Base-by-base conservation (phyloP, 495 filamentous ascomycete genomes). In the Halenospora varia region DNA sequence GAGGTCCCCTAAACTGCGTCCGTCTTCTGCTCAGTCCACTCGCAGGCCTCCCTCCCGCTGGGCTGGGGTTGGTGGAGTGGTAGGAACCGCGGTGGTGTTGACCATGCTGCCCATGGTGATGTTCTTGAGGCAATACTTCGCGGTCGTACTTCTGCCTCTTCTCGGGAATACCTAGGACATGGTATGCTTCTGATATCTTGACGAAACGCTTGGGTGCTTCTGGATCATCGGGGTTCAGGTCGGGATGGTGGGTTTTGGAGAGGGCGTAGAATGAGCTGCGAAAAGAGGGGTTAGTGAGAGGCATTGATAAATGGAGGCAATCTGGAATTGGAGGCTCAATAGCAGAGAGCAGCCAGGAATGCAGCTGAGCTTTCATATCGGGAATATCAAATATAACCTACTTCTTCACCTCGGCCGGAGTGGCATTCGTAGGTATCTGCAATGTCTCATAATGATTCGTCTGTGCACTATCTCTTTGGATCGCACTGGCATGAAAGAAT, bases 221-320 rank as follows among this genome's bases (percentile, higher is more conserved):
- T 0, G 88, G 86, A 74, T 96, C 86, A 57, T 73, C 48, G 56
- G 79, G 89, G 78, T 97, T 94, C 72, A 81, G 86, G 82, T 98
- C 94, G 13, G 94, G 94, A 76, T 98, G 94, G 82, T 96, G 88
- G 50, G 75, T 71, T 73, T 96, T 94, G 72, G 91, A 96, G 69
- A 98, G 88, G 62, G 76, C 65, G 81, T 96, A 97, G 82, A 95
- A 98, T 78, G 92, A 85, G 63, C 87, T 88, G 57, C 35, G 20
- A 23, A 46, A 15, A 45, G 44, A 55, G 19, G 39, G 3, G 45
- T 49, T 53, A 18, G 48, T 46, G 55, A 46, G 13, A 4, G 42
- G 47, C 8, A 20, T 13, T 10, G 23, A 25, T 52, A 1, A 41
- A 47, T 10, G 42, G 3, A 48, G 15, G 54, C 15, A 51, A 29